Conservation (phyloP, 768 basidiomycete species). For the Boletales sp. region DNA sequence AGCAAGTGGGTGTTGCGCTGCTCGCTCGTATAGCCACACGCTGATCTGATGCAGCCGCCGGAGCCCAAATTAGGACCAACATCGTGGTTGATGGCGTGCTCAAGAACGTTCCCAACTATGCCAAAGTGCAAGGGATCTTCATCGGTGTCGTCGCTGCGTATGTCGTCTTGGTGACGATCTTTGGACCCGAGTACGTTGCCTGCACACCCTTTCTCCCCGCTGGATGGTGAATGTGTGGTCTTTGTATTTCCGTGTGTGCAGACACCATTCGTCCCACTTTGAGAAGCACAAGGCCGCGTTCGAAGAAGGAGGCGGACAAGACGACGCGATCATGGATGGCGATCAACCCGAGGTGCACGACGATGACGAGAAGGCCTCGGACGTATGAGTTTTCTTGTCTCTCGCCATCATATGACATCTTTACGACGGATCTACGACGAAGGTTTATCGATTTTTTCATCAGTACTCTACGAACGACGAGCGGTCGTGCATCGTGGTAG, state of each 20-base stretch:
- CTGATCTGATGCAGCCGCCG: conserved; percentile 46
- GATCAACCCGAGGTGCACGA: conserved; percentile 6
- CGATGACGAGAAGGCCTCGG: conserved; percentile 18
- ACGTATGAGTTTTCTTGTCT: conserved; percentile 7
- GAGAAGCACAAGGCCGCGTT: conserved; percentile 79
- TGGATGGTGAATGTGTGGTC: not conserved
- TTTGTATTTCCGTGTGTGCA: conserved; percentile 16
- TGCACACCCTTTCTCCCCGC: not conserved
- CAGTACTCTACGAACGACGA: not conserved
- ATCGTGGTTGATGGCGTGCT: conserved; percentile 38
- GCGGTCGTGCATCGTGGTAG: not conserved
- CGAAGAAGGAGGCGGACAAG: conserved; percentile 65
- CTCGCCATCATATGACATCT: not conserved
- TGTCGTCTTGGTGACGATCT: conserved; percentile 66
- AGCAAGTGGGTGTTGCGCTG: conserved; percentile 17
- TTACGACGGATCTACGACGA: not conserved
- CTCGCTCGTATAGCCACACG: not conserved
- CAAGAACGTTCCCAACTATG: conserved; percentile 57
- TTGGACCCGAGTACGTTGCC: conserved; percentile 70
- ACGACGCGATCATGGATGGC: conserved; percentile 41
- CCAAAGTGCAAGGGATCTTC: conserved; percentile 83
- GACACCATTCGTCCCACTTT: conserved; percentile 76
- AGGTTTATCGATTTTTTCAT: not conserved
- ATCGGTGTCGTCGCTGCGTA: conserved; percentile 80
- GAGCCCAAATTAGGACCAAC: conserved; percentile 48